These are phyloP conservation scores for Bullera alba DNA, from an alignment of 768 basidiomycete genomes.

Conservation along the genomic window DNA sequence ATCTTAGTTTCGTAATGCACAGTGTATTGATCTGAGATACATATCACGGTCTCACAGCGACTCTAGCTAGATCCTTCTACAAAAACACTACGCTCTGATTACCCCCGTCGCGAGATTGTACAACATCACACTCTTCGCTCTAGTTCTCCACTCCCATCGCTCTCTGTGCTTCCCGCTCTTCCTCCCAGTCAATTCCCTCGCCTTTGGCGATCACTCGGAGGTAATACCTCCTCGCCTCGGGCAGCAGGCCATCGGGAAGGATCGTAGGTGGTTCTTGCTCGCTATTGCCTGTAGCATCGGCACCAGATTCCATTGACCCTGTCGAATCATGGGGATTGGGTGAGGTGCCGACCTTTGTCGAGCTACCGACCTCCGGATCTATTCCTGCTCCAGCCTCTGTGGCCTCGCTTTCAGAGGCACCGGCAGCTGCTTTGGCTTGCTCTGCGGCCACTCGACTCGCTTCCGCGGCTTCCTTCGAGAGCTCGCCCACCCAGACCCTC, in stretches of 20 bases:
- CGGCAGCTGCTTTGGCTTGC: background rate
- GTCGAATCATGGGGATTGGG: too few species aligned
- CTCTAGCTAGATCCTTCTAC: too few species aligned
- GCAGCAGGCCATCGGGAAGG: slow-evolving; percentile 19
- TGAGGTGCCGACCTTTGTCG: too few species aligned
- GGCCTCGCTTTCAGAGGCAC: background rate
- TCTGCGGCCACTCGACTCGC: background rate
- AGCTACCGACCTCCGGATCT: too few species aligned
- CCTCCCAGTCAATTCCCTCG: slow-evolving; percentile 42
- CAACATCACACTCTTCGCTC: too few species aligned
- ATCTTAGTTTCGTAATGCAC: too few species aligned
- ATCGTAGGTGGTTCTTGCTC: background rate
- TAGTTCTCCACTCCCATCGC: slow-evolving; percentile 32
- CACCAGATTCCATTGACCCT: too few species aligned
- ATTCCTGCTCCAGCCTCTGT: background rate
- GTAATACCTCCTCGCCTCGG: slow-evolving; percentile 25
- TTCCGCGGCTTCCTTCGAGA: background rate
- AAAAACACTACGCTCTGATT: too few species aligned
- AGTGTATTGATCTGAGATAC: too few species aligned
- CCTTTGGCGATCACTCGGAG: slow-evolving; percentile 24
- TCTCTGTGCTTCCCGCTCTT: slow-evolving; percentile 38
- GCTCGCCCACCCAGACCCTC: slow-evolving; percentile 24
- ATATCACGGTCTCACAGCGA: too few species aligned
- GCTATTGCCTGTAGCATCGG: background rate
- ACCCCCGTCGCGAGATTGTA: too few species aligned